Percentiles rank a stretch among this genome's conserved stretches.
Evolutionary conservation across 2,329 filamentous ascomycete genomes (phyloP).

Genomic region (Tolypocladium cylindrosporum): DNA sequence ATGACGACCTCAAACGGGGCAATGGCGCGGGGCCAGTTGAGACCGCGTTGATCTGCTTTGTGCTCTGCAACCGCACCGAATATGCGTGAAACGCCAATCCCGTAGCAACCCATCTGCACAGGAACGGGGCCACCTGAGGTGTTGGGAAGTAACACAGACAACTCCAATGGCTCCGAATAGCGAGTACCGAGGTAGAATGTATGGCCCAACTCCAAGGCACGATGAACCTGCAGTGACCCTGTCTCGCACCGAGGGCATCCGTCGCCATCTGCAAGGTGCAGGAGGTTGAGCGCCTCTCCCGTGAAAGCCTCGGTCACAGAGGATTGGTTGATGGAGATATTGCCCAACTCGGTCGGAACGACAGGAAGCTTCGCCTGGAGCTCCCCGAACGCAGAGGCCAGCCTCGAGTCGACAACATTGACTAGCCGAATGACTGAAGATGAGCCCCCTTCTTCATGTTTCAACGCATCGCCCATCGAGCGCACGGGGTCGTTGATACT

Average conservation of each 20-base stretch:
- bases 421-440: constrained; percentile 11
- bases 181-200: constrained; percentile 89
- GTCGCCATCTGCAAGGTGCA: constrained; percentile 58
- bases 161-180: constrained; percentile 68
- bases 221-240: constrained; percentile 54
- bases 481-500: constrained; percentile 50
- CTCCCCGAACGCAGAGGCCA: constrained; percentile 14
- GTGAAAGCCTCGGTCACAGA: constrained; percentile 22
- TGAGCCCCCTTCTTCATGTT: constrained; percentile 2
- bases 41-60: constrained; percentile 58
- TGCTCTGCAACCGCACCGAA: constrained; percentile 78
- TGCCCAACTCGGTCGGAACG: constrained; percentile 8
- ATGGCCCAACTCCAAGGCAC: constrained; percentile 83
- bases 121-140: constrained; percentile 28
- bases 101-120: constrained; percentile 93
- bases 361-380: constrained; percentile 14
- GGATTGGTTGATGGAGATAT: constrained; percentile 6
- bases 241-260: constrained; percentile 59
- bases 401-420: constrained; percentile 24
- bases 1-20: constrained; percentile 75
- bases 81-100: constrained; percentile 85
- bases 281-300: constrained; percentile 43
- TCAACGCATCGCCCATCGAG: constrained; percentile 37
- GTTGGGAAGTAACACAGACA: constrained; percentile 39
- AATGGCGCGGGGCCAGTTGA: constrained; percentile 82